Percentiles rank a stretch among this genome's conserved stretches.
These are phyloP conservation scores for Malassezia pachydermatis DNA, from an alignment of 1,284 basidiomycete genomes.

Conservation along the genomic window DNA sequence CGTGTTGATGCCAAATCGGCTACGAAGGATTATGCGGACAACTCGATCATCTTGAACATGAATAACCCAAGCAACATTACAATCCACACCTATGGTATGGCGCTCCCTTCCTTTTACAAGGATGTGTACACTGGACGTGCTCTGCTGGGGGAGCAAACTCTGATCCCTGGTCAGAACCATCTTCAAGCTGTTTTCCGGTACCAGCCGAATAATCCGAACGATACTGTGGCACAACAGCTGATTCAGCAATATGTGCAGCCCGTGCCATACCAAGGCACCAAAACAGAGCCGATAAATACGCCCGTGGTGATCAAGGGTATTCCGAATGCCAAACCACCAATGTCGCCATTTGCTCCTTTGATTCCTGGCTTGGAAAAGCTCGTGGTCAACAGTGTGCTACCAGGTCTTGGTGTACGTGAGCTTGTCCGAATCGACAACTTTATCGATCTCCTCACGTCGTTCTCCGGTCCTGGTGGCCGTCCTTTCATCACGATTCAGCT, in stretches of 20 bases:
- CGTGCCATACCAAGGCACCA: slow-evolving; percentile 1
- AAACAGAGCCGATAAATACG: too few species aligned
- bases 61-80: slow-evolving; percentile 52
- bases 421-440: slow-evolving; percentile 26
- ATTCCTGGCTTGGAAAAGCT: slow-evolving; percentile 56
- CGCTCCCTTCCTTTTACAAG: slow-evolving; percentile 57
- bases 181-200: slow-evolving; percentile 55
- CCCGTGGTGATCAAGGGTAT: slow-evolving; percentile 18
- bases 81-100: slow-evolving; percentile 55
- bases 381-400: slow-evolving; percentile 53
- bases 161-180: slow-evolving; percentile 56
- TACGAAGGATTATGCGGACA: slow-evolving; percentile 1
- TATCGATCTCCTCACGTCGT: slow-evolving; percentile 21
- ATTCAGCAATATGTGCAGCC: slow-evolving; percentile 47
- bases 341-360: slow-evolving; percentile 60
- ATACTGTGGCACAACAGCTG: slow-evolving; percentile 56
- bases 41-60: slow-evolving; percentile 6
- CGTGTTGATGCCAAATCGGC: neutral
- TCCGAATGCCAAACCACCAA: slow-evolving; percentile 43
- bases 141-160: slow-evolving; percentile 50
- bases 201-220: slow-evolving; percentile 57
- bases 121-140: slow-evolving; percentile 49
- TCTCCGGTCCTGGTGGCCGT: slow-evolving; percentile 15
- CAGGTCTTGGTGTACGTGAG: slow-evolving; percentile 49
- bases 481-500: slow-evolving; percentile 20